Percentiles rank a stretch among this genome's conserved stretches.
phyloP scores from a whole-genome alignment of 306 rosid genomes.

The Carpinus fangiana region DNA sequence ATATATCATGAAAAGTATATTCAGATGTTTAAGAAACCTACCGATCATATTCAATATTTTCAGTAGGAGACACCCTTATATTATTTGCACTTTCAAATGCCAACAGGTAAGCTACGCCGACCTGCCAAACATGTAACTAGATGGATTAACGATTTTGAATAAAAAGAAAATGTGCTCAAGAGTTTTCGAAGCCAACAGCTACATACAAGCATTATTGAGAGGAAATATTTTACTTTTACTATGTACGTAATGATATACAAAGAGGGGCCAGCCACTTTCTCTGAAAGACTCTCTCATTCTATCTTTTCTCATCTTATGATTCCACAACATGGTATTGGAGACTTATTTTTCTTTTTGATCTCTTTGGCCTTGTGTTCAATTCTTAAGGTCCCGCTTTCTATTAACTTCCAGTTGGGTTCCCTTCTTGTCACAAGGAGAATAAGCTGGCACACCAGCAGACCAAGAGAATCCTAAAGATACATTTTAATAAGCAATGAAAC shows the following conservation, averaged over 20 bases:
- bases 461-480: not conserved
- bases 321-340: not conserved
- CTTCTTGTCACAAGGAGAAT: not conserved
- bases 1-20: constrained; percentile 10
- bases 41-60: constrained; percentile 93
- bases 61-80: constrained; percentile 58
- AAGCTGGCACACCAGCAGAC: not conserved
- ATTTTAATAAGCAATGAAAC: not conserved
- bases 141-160: constrained; percentile 5
- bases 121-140: constrained; percentile 50
- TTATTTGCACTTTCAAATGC: constrained; percentile 84
- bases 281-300: not conserved
- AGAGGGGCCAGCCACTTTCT: not conserved
- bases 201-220: not conserved
- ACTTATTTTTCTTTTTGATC: not conserved
- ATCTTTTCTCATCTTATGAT: not conserved
- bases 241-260: not conserved
- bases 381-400: not conserved
- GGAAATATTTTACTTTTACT: not conserved
- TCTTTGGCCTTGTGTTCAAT: not conserved
- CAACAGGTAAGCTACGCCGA: constrained; percentile 90
- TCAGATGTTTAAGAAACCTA: constrained; percentile 39
- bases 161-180: not conserved
- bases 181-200: not conserved
- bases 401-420: not conserved